Percentiles rank a stretch among this genome's conserved stretches.
phyloP scores from a whole-genome alignment of 2,329 filamentous ascomycete species.

The Herpotrichia juniperi region DNA sequence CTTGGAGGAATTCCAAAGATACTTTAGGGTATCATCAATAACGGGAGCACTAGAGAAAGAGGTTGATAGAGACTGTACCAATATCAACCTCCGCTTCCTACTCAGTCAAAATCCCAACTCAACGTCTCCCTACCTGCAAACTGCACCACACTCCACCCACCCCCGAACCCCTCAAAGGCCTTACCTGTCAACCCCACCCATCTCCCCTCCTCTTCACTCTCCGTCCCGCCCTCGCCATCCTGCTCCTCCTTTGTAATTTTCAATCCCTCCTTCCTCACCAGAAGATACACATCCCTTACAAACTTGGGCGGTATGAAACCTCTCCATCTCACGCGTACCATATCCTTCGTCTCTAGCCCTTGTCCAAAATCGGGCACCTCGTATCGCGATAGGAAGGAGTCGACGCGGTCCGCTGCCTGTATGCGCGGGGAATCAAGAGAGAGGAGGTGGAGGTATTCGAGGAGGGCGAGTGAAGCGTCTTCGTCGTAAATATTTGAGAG shows the following conservation, averaged over 20 bases:
- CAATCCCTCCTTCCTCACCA: conserved; percentile 24
- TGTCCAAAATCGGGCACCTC: conserved; percentile 56
- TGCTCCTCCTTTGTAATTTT: conserved; percentile 18
- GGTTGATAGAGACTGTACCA: no score
- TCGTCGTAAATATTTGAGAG: conserved; percentile 55
- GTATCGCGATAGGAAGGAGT: conserved; percentile 74
- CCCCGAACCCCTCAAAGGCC: conserved; percentile 31
- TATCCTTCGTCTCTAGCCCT: conserved; percentile 14
- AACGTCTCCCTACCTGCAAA: conserved; percentile 38
- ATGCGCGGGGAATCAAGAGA: conserved; percentile 71
- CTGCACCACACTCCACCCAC: conserved; percentile 41
- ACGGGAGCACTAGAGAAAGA: no score
- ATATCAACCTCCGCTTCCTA: conserved; percentile 1
- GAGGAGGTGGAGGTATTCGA: conserved; percentile 78
- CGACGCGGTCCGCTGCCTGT: conserved; percentile 61
- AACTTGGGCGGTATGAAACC: conserved; percentile 50
- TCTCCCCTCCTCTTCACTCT: conserved; percentile 15
- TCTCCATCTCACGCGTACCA: conserved; percentile 50
- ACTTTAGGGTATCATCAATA: no score
- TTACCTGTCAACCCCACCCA: conserved; percentile 42
- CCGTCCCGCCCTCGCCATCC: conserved; percentile 16
- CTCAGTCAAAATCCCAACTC: conserved; percentile 37
- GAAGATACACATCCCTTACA: conserved; percentile 34
- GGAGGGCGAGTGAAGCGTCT: conserved; percentile 68
- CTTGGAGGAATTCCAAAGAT: no score